phyloP scores from a whole-genome alignment of 306 rosid species.

The Heteromeles arbutifolia region DNA sequence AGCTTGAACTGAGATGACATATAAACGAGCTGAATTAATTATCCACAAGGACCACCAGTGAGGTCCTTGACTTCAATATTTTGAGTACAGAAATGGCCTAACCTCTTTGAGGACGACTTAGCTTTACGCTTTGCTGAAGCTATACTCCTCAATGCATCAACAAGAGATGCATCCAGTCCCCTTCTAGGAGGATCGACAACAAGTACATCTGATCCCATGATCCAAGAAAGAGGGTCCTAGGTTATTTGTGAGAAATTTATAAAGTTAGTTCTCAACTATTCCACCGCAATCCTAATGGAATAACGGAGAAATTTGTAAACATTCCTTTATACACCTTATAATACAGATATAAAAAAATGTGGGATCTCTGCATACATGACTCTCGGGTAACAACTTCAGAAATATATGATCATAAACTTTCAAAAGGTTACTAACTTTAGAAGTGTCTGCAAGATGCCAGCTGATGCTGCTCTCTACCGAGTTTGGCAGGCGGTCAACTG shows the following conservation, averaged over 20 bases:
- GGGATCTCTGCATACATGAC: background rate
- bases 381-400: conserved; percentile 8
- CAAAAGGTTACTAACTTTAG: conserved; percentile 37
- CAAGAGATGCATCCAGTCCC: conserved; percentile 76
- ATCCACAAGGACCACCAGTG: conserved; percentile 5
- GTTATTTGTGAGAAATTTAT: conserved; percentile 21
- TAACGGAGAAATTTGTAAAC: background rate
- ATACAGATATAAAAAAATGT: background rate
- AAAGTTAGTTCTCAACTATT: conserved; percentile 21
- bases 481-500: conserved; percentile 64
- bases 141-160: conserved; percentile 51
- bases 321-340: background rate
- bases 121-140: conserved; percentile 49
- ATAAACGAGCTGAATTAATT: conserved; percentile 17
- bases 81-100: conserved; percentile 19
- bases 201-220: conserved; percentile 77
- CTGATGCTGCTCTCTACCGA: conserved; percentile 59
- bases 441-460: conserved; percentile 93
- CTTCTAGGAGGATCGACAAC: conserved; percentile 96
- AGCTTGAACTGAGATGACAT: conserved; percentile 42
- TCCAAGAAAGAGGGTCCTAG: conserved; percentile 90
- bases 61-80: conserved; percentile 5
- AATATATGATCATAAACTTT: conserved; percentile 15
- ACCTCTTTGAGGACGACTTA: conserved; percentile 54
- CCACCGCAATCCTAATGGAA: background rate